Conservation (phyloP, 1,284 basidiomycete genomes). For the Stereum hirsutum region DNA sequence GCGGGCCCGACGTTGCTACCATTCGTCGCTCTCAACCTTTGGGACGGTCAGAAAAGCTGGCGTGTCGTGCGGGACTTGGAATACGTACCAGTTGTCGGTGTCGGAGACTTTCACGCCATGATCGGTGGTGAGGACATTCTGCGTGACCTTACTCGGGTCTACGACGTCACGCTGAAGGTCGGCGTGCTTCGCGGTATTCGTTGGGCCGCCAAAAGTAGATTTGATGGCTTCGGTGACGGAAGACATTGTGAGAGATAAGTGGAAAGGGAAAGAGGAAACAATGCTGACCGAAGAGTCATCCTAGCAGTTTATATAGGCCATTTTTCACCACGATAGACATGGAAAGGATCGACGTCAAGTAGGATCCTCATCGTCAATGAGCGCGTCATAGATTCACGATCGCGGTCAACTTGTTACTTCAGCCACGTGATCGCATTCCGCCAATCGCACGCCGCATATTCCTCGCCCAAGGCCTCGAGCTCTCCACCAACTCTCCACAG, state of each 20-base stretch:
- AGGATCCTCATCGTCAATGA: too few species aligned
- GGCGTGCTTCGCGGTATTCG: conserved; percentile 29
- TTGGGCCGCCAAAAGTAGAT: conserved; percentile 18
- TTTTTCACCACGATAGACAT: too few species aligned
- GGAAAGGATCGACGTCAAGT: too few species aligned
- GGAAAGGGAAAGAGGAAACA: too few species aligned
- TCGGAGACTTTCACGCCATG: conserved; percentile 49
- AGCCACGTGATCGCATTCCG: too few species aligned
- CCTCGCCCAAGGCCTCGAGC: too few species aligned
- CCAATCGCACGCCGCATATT: too few species aligned
- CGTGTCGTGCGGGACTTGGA: background rate
- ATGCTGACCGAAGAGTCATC: too few species aligned
- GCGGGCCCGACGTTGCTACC: conserved; percentile 38
- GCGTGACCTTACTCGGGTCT: conserved; percentile 20
- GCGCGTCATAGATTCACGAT: too few species aligned
- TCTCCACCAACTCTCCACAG: too few species aligned
- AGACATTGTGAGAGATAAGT: conserved; percentile 6
- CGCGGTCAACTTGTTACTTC: too few species aligned
- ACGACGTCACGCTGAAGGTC: conserved; percentile 38
- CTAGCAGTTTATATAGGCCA: too few species aligned
- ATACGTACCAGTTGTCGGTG: conserved; percentile 54
- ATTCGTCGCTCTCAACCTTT: conserved; percentile 32
- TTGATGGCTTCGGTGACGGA: conserved; percentile 18
- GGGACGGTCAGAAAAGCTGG: background rate
- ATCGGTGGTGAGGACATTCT: conserved; percentile 47